Conservation (phyloP, 2,329 filamentous ascomycete species). For the Hypoxylon rubiginosum region DNA sequence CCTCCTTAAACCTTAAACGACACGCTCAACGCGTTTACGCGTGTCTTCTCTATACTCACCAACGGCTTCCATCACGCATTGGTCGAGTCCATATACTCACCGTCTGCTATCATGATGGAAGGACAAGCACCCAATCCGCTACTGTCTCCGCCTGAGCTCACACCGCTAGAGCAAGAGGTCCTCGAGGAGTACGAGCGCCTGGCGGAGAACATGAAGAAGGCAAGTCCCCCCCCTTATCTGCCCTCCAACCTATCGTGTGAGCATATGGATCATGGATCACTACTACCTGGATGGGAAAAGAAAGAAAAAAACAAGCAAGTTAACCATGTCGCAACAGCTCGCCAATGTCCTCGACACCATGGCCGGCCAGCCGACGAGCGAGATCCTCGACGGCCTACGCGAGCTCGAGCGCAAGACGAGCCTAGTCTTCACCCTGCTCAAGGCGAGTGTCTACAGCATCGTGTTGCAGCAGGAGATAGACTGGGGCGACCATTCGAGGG, state of each 20-base stretch:
- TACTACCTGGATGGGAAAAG: too few relatives aligned
- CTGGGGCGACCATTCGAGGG: conserved; percentile 68
- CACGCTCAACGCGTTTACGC: conserved; percentile 16
- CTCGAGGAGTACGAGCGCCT: conserved; percentile 93
- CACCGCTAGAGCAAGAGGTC: conserved; percentile 91
- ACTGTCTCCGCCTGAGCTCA: conserved; percentile 68
- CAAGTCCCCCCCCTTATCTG: conserved; percentile 54
- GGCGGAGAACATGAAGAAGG: conserved; percentile 91
- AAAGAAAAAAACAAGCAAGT: background rate
- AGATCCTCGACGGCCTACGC: conserved; percentile 87
- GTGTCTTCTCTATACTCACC: background rate
- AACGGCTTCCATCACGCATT: background rate
- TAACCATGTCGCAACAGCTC: conserved; percentile 61
- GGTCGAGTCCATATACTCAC: background rate
- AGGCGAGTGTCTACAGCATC: conserved; percentile 98
- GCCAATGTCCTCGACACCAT: conserved; percentile 72
- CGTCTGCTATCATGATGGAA: conserved; percentile 27
- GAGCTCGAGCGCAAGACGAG: conserved; percentile 95
- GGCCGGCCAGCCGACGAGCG: conserved; percentile 78
- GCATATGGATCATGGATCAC: background rate
- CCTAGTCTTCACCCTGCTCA: conserved; percentile 93
- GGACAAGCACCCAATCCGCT: conserved; percentile 39
- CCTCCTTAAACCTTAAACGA: conserved; percentile 28
- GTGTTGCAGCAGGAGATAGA: conserved; percentile 97
- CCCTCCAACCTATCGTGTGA: background rate